Evolutionary conservation across 202 grass and related monocot genomes (phyloP).

Genomic region (Setaria italica): DNA sequence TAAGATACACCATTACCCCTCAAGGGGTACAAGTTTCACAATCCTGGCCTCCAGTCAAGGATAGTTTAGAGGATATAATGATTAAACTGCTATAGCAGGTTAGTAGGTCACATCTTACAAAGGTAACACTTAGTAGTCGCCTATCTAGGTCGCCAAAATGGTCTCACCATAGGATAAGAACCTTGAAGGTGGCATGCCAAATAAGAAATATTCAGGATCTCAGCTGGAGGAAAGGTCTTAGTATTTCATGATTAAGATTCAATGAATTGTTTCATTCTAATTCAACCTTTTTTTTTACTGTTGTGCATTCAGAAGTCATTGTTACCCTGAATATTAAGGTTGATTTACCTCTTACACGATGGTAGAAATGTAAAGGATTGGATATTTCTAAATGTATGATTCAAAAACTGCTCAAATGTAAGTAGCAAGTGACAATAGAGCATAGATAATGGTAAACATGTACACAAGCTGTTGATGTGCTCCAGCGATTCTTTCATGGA

Average conservation of each 20-base stretch:
- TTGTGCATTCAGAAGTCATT: neutral
- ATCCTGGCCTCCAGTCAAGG: neutral
- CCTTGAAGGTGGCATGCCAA: neutral
- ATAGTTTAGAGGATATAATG: neutral
- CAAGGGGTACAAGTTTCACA: neutral
- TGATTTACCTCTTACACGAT: neutral
- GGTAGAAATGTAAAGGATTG: neutral
- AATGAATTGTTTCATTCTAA: neutral
- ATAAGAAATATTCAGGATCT: neutral
- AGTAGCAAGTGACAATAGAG: neutral
- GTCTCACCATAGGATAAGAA: neutral
- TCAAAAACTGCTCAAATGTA: neutral
- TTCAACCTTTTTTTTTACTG: neutral
- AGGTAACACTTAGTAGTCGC: neutral
- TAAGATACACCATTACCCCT: neutral
- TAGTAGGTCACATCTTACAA: neutral
- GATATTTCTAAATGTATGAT: neutral
- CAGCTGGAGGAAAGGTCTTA: neutral
- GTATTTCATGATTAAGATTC: constrained; percentile 7
- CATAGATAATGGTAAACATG: neutral
- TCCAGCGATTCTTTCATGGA: too few relatives aligned
- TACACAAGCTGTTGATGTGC: neutral
- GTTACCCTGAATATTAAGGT: constrained; percentile 5
- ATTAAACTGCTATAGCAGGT: neutral
- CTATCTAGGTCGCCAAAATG: neutral